Conservation (phyloP, 2,329 filamentous ascomycete genomes). For the Fusarium poae region DNA sequence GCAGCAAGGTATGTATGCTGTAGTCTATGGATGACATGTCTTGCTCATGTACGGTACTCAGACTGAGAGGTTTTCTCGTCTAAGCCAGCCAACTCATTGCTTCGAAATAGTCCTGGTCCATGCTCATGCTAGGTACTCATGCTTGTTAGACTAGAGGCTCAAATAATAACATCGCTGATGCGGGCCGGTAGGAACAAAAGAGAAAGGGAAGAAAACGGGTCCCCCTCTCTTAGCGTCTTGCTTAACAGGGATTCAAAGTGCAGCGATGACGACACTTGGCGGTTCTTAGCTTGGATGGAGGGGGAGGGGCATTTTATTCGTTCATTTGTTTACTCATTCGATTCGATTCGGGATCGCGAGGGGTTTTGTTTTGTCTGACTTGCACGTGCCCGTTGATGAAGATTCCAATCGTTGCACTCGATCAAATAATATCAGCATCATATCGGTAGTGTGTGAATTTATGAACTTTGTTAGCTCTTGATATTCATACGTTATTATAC, state of each 20-base stretch:
- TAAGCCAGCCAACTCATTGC: background rate
- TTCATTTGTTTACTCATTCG: slow-evolving; percentile 1
- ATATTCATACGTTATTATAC: background rate
- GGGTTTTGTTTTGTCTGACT: slow-evolving; percentile 42
- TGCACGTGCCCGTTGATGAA: slow-evolving; percentile 30
- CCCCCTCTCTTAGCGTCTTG: slow-evolving; percentile 25
- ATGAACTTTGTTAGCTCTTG: background rate
- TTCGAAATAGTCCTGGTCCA: slow-evolving; percentile 5
- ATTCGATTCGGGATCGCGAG: slow-evolving; percentile 23
- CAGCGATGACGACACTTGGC: slow-evolving; percentile 46
- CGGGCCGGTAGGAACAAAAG: slow-evolving; percentile 40
- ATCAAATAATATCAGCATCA: background rate
- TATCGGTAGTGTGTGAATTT: background rate
- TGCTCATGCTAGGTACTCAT: too few species aligned
- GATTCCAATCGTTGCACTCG: background rate
- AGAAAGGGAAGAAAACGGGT: slow-evolving; percentile 25
- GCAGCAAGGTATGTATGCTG: background rate
- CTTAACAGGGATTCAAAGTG: slow-evolving; percentile 22
- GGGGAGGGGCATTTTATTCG: slow-evolving; percentile 39
- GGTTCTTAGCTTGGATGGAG: slow-evolving; percentile 33
- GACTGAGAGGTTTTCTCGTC: slow-evolving; percentile 1
- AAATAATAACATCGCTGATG: slow-evolving; percentile 33
- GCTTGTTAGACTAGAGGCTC: slow-evolving; percentile 28
- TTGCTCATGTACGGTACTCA: background rate
- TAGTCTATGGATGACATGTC: background rate